Evolutionary conservation across 768 basidiomycete genomes (phyloP).

Genomic region (Cystobasidium tubakii): DNA sequence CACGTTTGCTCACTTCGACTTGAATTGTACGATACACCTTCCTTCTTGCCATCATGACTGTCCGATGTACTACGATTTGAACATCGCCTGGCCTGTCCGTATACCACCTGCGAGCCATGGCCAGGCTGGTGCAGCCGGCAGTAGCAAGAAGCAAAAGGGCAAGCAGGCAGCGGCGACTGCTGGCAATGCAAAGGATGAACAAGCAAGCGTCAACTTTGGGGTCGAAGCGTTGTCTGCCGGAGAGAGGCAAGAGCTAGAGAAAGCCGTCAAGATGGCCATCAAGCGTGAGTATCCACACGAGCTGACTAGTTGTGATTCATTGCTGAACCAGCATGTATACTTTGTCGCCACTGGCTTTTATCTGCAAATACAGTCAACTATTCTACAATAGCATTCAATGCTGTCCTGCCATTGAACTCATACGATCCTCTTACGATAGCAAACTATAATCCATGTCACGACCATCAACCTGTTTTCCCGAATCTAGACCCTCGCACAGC

Average conservation of each 20-base stretch:
- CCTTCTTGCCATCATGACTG: neutral
- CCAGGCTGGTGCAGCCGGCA: neutral
- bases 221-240: neutral
- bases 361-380: slow-evolving; percentile 66
- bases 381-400: slow-evolving; percentile 69
- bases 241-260: slow-evolving; percentile 9
- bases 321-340: neutral
- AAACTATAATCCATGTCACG: slow-evolving; percentile 56
- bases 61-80: slow-evolving; percentile 41
- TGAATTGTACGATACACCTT: neutral
- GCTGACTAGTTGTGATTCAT: slow-evolving; percentile 66
- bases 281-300: slow-evolving; percentile 45
- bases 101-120: neutral
- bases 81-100: slow-evolving; percentile 39
- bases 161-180: slow-evolving; percentile 34
- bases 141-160: slow-evolving; percentile 32
- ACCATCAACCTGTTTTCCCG: slow-evolving; percentile 35
- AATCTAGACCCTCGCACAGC: slow-evolving; percentile 56
- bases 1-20: neutral
- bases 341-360: neutral
- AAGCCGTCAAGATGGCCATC: slow-evolving; percentile 29
- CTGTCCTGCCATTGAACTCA: slow-evolving; percentile 64
- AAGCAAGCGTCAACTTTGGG: slow-evolving; percentile 1
- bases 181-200: neutral
- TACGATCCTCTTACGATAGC: slow-evolving; percentile 54